Evolutionary conservation across 2,329 filamentous ascomycete genomes (phyloP), one percentile per base, ranked within the genome.

Genomic region (Epichloe sylvatica): DNA sequence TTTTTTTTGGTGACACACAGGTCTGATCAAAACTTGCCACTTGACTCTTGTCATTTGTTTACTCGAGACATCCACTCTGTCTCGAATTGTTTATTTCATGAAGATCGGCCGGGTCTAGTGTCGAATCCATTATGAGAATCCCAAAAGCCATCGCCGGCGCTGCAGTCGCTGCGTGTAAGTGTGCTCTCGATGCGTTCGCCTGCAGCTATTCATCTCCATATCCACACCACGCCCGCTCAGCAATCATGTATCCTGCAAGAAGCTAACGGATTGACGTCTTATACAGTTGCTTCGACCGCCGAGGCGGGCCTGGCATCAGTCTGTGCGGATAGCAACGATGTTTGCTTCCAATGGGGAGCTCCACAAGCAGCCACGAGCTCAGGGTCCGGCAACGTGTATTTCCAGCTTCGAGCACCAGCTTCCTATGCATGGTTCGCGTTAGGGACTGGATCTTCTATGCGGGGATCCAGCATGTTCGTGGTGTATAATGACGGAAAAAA

Each of bases 381-480:
- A 3, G 69, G 69, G 34, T 64, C 67, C 4, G 78, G 77, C 49
- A 77, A 78, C 59, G 69, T 83, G 49, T 82, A 78, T 60, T 71
- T 83, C 54, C 78, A 81, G 57, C 69, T 84, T 50, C 66, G 65
- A 17, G 77, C 77, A 5, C 74, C 76, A 2, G 67, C 68, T 3
- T 65, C 64, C 4, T 75, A 75, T 59, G 57, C 62, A 52, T 84
- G 80, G 80, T 70, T 80, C 13, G 75, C 70, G 5, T 66, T 83
- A 19, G 80, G 77, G 30, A 76, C 75, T 30, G 81, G 80, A 44
- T 56, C 58, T 0, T 51, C 54, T 41, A 84, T 84, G 81, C 39
- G 60, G 13, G 74, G 71, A 36, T 62, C 79, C 47, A 74, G 78
- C 59, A 80, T 83, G 50, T 82, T 84, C 59, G 55, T 84, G 57